Evolutionary conservation across 257 asterid genomes (phyloP).

Genomic region (Galeopsis tetrahit): DNA sequence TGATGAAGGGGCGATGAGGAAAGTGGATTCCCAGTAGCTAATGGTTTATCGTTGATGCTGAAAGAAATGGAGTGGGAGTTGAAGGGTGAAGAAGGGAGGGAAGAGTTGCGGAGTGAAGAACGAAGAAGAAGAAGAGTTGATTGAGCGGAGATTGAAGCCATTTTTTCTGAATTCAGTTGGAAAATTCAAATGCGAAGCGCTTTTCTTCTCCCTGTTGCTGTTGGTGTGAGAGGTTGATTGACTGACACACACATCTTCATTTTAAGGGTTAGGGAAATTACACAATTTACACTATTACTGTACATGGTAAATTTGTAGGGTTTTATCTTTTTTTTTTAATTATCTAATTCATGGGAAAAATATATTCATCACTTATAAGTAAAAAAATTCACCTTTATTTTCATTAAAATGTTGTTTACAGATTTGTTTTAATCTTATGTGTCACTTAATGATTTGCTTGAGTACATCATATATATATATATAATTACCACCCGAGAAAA

Average conservation of each 20-base stretch:
- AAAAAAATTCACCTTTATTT: no score
- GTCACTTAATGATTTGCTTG: no score
- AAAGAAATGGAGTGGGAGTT: constrained; percentile 17
- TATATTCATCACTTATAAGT: no score
- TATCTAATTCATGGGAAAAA: no score
- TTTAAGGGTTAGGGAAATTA: background rate
- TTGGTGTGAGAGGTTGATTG: background rate
- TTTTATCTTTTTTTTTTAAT: no score
- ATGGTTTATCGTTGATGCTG: background rate
- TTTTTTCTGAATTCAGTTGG: background rate
- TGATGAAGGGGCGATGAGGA: constrained; percentile 24
- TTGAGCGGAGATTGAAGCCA: constrained; percentile 30
- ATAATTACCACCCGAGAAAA: no score
- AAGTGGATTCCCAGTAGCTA: constrained; percentile 25
- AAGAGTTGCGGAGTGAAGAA: background rate
- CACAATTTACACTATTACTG: no score
- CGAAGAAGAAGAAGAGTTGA: constrained; percentile 21
- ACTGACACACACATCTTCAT: background rate
- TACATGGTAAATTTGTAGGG: no score
- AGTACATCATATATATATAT: no score
- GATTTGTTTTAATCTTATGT: no score
- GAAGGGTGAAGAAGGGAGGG: constrained; percentile 9
- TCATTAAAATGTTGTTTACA: no score
- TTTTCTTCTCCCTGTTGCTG: background rate
- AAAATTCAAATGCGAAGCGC: background rate